Conservation (phyloP, 2,329 filamentous ascomycete genomes). For the Mycosphaerella sp. region DNA sequence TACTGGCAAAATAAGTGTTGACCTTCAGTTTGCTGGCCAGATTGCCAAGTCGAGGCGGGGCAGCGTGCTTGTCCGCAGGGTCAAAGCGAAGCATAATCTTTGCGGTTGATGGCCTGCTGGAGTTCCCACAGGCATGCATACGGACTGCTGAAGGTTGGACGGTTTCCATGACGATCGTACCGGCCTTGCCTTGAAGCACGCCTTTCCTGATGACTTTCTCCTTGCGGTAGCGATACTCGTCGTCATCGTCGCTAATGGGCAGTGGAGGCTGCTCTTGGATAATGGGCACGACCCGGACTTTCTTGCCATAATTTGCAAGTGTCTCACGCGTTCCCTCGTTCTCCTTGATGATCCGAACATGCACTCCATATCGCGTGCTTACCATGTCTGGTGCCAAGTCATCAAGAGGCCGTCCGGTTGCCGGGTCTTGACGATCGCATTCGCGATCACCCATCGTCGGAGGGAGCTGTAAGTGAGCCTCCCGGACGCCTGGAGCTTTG, state of each 20-base stretch:
- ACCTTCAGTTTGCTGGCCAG: constrained; percentile 51
- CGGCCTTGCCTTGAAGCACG: constrained; percentile 52
- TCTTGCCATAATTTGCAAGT: constrained; percentile 48
- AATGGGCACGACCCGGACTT: constrained; percentile 54
- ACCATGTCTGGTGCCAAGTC: constrained; percentile 59
- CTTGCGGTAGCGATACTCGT: constrained; percentile 49
- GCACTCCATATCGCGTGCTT: constrained; percentile 52
- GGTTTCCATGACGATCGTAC: constrained; percentile 52
- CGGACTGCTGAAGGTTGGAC: constrained; percentile 53
- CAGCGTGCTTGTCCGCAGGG: constrained; percentile 43
- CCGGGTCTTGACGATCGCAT: constrained; percentile 27
- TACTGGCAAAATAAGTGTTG: constrained; percentile 51
- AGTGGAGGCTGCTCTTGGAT: constrained; percentile 56
- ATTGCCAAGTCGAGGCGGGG: constrained; percentile 49
- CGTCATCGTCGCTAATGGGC: constrained; percentile 41
- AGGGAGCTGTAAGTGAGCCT: constrained; percentile 53
- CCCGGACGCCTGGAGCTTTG: constrained; percentile 46
- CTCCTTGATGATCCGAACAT: constrained; percentile 33
- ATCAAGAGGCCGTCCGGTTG: constrained; percentile 49
- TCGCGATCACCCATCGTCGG: constrained; percentile 44
- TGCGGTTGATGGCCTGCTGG: constrained; percentile 44
- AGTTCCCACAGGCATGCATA: constrained; percentile 39
- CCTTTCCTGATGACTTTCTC: constrained; percentile 57
- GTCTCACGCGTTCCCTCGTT: constrained; percentile 37
- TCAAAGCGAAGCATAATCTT: constrained; percentile 57